Evolutionary conservation across 176 grass and related monocot species (phyloP), one percentile per base, ranked within the genome.

Genomic region (Saccharum spontaneum): DNA sequence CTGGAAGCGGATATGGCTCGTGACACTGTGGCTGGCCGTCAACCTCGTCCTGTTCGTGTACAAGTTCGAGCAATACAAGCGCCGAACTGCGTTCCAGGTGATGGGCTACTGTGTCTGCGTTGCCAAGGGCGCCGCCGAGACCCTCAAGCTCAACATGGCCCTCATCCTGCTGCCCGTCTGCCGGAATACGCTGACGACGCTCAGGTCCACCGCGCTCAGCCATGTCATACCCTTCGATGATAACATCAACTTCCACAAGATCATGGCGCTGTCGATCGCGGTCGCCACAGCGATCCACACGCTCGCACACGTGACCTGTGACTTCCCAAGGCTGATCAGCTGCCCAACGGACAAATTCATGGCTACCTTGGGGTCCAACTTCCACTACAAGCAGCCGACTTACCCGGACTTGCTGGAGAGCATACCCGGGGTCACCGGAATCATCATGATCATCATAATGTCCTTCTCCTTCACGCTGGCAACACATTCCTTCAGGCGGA

Each of bases 211-310:
- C 4, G 79, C 44, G 22, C 86, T 99, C 38, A 79, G 86, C 82
- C 73, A 71, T 13, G 76, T 99, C 66, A 86, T 99, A 12, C 97
- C 97, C 24, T 99, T 99, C 30, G 97, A 97, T 39, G 97, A 99
- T 77, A 99, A 97, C 85, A 97, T 99, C 88, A 99, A 99, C 80
- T 99, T 99, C 79, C 97, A 99, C 91, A 99, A 94, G 92, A 77
- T 92, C 55, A 92, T 92, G 50, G 91, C 93, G 6, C 62, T 76
- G 71, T 79, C 84, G 0, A 94, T 99, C 10, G 92, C 97, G 10
- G 70, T 86, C 8, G 97, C 88, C 31, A 90, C 97, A 11, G n/a
- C 76, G 11, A 55, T 94, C 30, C 97, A 99, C 79, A 97, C 91
- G 13, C 40, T 92, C 22, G 87, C 92, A 7, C 97, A 99, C 24